Base-by-base conservation (phyloP, 225 moss, liverwort and hornwort species). In the Sphagnum contortum region DNA sequence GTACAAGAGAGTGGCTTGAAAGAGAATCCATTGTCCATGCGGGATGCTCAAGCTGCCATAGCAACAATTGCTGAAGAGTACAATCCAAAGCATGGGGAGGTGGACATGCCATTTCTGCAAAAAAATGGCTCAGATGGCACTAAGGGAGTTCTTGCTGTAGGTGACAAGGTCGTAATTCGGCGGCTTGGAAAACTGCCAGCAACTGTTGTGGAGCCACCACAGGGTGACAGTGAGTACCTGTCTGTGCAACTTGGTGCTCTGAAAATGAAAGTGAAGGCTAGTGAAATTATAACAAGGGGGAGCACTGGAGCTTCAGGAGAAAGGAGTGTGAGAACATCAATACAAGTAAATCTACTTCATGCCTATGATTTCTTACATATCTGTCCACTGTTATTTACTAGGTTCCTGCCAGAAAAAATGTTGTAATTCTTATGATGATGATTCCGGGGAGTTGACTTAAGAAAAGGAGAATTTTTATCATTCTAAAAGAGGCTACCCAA, bases 221-320 rank as follows among this genome's bases (percentile, higher is more conserved):
- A 81, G 48, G 77, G 71, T 14, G 88, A 85, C 45, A 84, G 83
- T 49, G 80, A 89, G 45, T 83, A 82, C 68, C 56, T 99, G 61
- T 82, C 88, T 47, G 93, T 99, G 46, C 93, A 89, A 73, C 73
- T 86, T 60, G 98, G 98, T 57, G 84, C 83, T 48, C 76, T 99
- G 87, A 99, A 91, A 72, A 72, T 99, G 86, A 87, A 83, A 70
- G 91, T 99, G 69, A 93, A 86, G 66, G 8, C 80, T 64, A 84
- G 66, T 62, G 98, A 93, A 76, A 88, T 98, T 12, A 53, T 84
- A 52, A 88, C 80, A 50, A 77, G 77, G 56, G 74, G 70, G 44
- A 72, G 67, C 52, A 73, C 66, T 61, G 51, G 55, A 14, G 73
- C 63, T 48, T 64, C 66, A 59, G 78, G 69, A 69, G 75, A 47